phyloP scores from a whole-genome alignment of 352 stramenopile species.

The Globisporangium ultimum region DNA sequence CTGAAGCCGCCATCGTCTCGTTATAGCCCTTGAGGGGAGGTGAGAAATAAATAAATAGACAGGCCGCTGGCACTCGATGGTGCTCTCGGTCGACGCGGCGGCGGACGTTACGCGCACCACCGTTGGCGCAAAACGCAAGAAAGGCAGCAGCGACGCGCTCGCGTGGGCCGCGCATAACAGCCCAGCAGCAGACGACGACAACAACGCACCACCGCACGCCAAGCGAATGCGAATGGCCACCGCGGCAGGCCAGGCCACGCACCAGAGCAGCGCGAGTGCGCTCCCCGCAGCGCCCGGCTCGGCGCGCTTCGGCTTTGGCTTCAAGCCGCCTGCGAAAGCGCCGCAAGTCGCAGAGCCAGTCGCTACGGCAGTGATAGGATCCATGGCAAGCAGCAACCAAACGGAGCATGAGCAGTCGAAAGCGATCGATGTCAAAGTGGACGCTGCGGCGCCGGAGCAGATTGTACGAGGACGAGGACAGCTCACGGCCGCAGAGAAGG shows the following conservation, averaged over 20 bases:
- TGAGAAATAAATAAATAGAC: constrained; percentile 7
- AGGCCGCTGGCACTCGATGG: constrained; percentile 5
- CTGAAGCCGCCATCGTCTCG: neutral
- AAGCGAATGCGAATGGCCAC: constrained; percentile 15
- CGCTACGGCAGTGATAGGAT: neutral
- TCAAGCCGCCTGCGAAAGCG: constrained; percentile 20
- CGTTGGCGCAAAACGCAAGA: constrained; percentile 15
- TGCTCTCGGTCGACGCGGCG: constrained; percentile 1
- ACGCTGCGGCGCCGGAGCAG: constrained; percentile 5
- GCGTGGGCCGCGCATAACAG: neutral
- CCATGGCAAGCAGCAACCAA: constrained; percentile 20
- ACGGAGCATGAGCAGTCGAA: constrained; percentile 11
- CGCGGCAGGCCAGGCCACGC: constrained; percentile 2
- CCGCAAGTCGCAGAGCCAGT: neutral
- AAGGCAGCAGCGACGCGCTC: neutral
- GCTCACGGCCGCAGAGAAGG: constrained; percentile 15
- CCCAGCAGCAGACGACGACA: constrained; percentile 4
- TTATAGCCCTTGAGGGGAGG: neutral
- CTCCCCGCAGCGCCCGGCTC: neutral
- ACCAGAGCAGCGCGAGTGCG: constrained; percentile 9
- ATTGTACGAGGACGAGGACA: constrained; percentile 12
- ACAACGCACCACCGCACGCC: neutral
- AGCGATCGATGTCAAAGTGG: constrained; percentile 4
- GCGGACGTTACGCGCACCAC: constrained; percentile 7
- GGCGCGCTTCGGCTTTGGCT: constrained; percentile 34